Base-by-base conservation (phyloP, 2,329 filamentous ascomycete species). In the Mycosphaerella sp. region DNA sequence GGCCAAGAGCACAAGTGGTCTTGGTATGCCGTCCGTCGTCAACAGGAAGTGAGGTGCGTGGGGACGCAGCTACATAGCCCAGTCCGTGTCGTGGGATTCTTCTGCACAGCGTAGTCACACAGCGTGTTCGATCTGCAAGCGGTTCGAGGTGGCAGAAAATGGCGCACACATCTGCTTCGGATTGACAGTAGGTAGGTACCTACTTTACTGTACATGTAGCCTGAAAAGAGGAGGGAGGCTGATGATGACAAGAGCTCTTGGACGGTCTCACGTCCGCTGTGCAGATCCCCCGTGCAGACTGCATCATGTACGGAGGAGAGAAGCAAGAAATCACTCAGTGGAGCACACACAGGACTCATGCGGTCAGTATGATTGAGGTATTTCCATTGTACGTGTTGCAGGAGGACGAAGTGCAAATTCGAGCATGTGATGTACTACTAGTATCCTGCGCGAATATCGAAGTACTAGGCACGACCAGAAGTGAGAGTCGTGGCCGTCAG, bases 41-140 rank as follows among this genome's bases (percentile, higher is more conserved):
- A 36, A 35, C 17, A 49, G 43, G 53, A 52, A 42, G 44, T 55
- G 53, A 52, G 40, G 55, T 55, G 43, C 17, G 44, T 49, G 44
- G 28, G 50, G 43, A 52, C 32, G 46, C 48, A 27, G 45, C 45
- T 52, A n/a, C n/a, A n/a, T n/a, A 41, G 13, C 36, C 40, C 30
- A 45, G n/a, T 36, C 43, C 18, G 4, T 39, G 39, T 28, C 21
- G 44, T 39, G 21, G 34, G 25, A 17, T 25, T 39, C 13, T 39
- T 40, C 17, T 28, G 9, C 12, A 32, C 10, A 37, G 17, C 27
- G 44, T 35, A 17, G 18, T 39, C 21, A 21, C 44, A 30, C 27
- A n/a, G 12, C 16, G 12, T 41, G 9, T n/a, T 25, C 45, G 36
- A 48, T 27, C 41, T 48, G 45, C 25, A 41, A 7, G 45, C 45